Percentiles rank a stretch among this genome's conserved stretches.
These are phyloP conservation scores for Metschnikowia picachoensis DNA, from an alignment of 805 yeast genomes.

Conservation along the genomic window DNA sequence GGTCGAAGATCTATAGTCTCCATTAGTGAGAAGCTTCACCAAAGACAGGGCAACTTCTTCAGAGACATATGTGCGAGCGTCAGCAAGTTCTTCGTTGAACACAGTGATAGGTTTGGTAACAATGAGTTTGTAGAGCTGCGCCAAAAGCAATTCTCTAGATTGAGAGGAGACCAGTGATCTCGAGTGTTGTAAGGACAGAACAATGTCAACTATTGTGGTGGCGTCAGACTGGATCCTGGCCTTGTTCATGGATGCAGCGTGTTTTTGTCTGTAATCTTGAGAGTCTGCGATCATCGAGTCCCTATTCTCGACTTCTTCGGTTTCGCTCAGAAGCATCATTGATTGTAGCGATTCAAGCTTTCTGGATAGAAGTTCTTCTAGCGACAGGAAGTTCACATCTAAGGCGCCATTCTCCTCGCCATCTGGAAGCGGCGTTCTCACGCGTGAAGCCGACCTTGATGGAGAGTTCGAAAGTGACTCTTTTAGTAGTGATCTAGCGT, in stretches of 20 bases:
- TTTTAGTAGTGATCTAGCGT: conserved; percentile 13
- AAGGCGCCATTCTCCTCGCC: conserved; percentile 33
- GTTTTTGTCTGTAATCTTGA: conserved; percentile 25
- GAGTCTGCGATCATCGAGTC: conserved; percentile 20
- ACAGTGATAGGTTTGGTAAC: conserved; percentile 39
- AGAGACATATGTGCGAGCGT: conserved; percentile 29
- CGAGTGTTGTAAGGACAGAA: conserved; percentile 37
- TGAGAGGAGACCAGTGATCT: conserved; percentile 44
- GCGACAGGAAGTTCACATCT: conserved; percentile 31
- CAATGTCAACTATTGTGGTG: conserved; percentile 43
- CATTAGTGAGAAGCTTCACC: conserved; percentile 29
- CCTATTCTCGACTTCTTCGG: conserved; percentile 16
- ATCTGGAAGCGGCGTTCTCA: conserved; percentile 33
- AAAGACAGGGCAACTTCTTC: conserved; percentile 34
- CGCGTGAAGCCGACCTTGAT: conserved; percentile 31
- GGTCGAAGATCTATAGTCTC: conserved; percentile 33
- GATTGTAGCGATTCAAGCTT: conserved; percentile 31
- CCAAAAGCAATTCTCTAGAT: conserved; percentile 47
- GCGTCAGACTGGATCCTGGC: conserved; percentile 33
- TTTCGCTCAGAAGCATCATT: conserved; percentile 14
- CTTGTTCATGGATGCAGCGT: conserved; percentile 30
- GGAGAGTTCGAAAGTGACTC: conserved; percentile 25
- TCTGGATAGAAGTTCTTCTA: conserved; percentile 32
- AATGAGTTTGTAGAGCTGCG: conserved; percentile 47
- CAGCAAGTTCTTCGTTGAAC: conserved; percentile 34